Conservation (phyloP, 169 alveolate species). For the Miamiensis avidus region DNA sequence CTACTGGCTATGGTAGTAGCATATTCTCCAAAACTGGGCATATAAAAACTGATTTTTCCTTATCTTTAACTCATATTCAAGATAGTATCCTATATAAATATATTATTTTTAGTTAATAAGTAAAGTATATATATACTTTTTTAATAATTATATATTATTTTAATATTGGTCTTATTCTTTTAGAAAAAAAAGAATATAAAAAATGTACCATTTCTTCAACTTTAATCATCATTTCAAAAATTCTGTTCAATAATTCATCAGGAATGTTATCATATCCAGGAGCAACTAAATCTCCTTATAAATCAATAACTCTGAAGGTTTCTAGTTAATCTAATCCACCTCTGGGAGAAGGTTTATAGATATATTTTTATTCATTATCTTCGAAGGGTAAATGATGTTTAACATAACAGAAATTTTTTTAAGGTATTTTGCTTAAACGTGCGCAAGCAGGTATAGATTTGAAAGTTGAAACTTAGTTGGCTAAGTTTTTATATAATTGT, state of each 20-base stretch:
- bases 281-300: conserved; percentile 64
- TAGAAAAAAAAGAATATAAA: neutral
- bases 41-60: conserved; percentile 94
- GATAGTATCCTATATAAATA: conserved; percentile 47
- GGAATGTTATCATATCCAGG: conserved; percentile 55
- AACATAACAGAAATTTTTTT: conserved; percentile 8
- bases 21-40: conserved; percentile 95
- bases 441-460: neutral
- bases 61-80: conserved; percentile 66
- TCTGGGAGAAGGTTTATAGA: neutral
- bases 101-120: neutral
- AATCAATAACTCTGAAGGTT: conserved; percentile 69
- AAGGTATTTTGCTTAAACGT: neutral
- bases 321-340: conserved; percentile 28
- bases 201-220: conserved; percentile 36
- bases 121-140: neutral
- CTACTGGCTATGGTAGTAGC: conserved; percentile 93
- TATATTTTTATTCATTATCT: conserved; percentile 6
- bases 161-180: neutral
- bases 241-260: conserved; percentile 54
- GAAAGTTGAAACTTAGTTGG: neutral
- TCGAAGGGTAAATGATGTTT: conserved; percentile 13
- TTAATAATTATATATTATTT: neutral
- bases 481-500: neutral
- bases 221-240: conserved; percentile 68